Percentiles rank a stretch among this genome's conserved stretches.
Conservation (phyloP, 768 basidiomycete species). For the Psilocybe tampanensis region DNA sequence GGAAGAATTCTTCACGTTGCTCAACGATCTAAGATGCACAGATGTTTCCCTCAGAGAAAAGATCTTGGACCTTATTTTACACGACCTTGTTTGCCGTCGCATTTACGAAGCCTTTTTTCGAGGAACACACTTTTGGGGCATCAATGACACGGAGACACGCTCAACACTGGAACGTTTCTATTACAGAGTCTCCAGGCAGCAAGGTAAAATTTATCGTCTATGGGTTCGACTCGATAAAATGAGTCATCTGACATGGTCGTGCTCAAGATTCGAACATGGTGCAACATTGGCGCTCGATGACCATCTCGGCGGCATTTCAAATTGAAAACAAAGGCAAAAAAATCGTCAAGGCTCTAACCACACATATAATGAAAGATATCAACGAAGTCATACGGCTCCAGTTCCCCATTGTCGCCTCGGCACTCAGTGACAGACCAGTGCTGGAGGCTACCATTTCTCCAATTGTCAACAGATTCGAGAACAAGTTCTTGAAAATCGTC, state of each 20-base stretch:
- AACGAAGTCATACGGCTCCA: neutral
- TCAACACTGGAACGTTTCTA: neutral
- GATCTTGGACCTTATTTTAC: conserved; percentile 8
- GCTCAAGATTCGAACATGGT: neutral
- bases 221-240: neutral
- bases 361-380: neutral
- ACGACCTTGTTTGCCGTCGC: conserved; percentile 2
- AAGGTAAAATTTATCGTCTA: neutral
- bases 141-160: neutral
- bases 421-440: too few species aligned
- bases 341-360: neutral
- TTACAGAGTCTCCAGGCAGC: neutral
- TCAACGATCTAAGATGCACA: neutral
- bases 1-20: neutral
- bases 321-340: neutral
- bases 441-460: neutral
- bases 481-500: neutral
- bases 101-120: neutral
- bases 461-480: neutral
- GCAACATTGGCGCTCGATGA: neutral
- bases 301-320: neutral
- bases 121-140: conserved; percentile 5
- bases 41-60: neutral
- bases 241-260: neutral
- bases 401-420: too few species aligned